phyloP scores from a whole-genome alignment of 2,329 filamentous ascomycete species.

The Pseudogymnoascus sp. region DNA sequence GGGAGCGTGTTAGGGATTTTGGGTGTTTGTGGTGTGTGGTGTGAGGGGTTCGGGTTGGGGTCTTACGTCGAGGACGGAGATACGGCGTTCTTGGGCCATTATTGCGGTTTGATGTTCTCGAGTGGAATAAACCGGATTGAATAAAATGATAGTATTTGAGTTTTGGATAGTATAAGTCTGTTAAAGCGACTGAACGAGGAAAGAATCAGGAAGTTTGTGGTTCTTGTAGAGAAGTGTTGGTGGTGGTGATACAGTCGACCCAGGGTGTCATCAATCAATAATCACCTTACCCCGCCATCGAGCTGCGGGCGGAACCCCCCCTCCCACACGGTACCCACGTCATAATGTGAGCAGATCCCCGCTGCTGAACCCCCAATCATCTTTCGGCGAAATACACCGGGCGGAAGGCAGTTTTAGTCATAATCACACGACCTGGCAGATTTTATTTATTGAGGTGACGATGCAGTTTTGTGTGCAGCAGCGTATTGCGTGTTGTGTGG shows the following conservation, averaged over 20 bases:
- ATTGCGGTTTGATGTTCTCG: background rate
- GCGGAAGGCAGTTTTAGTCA: constrained; percentile 2
- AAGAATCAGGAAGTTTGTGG: background rate
- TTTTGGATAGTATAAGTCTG: background rate
- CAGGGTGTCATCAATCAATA: background rate
- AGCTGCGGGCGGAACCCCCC: background rate
- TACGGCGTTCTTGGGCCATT: background rate
- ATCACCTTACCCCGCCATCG: constrained; percentile 6
- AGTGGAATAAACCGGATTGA: background rate
- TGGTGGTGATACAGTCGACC: background rate
- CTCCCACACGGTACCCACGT: background rate
- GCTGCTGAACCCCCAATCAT: constrained; percentile 1
- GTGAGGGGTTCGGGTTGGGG: background rate
- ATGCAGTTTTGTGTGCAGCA: background rate
- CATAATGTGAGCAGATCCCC: constrained; percentile 4
- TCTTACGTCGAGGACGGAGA: constrained; percentile 6
- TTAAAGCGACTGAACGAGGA: background rate
- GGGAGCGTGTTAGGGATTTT: background rate
- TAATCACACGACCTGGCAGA: background rate
- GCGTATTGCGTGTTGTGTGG: background rate
- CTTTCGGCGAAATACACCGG: background rate
- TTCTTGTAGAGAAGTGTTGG: background rate
- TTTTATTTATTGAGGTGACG: background rate
- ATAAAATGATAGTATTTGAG: background rate
- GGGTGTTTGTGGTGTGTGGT: background rate